Base-by-base conservation (phyloP, 2,329 filamentous ascomycete species). In the Apiospora koreana region DNA sequence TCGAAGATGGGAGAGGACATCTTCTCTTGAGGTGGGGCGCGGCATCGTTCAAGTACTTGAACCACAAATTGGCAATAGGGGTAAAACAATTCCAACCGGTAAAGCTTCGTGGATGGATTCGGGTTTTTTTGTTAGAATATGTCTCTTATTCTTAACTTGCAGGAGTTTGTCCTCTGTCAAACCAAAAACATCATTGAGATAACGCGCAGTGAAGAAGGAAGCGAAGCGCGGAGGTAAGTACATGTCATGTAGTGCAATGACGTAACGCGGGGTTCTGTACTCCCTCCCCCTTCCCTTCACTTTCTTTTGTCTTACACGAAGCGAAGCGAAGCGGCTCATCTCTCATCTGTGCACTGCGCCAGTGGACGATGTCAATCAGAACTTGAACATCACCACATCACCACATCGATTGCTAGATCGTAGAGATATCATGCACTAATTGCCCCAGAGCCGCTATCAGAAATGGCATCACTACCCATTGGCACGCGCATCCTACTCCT, bases 1-100 rank as follows among this genome's bases (percentile, higher is more conserved):
- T 62, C 85, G 84, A 41, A 93, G 86, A 50, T 81, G 80, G 21
- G 79, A 76, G 10, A 93, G 83, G 68, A 92, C 88, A 71, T 89
- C 83, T 41, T 83, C 78, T 64, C 90, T 84, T 69, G 86, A 82
- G 48, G 85, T 88, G 45, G 87, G 88, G n/a, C 88, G 87, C 16
- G 85, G 80, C 88, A 91, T 71, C 1, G 48, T 25, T 46, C 3
- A 10, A 42, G 31, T 62, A 35, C 5, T n/a, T 14, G 23, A 35
- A n/a, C 21, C 21, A 35, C 42, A n/a, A 16, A 35, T 46, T 31
- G 42, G 21, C 9, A 35, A 67, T 28, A 58, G 50, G 50, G 50
- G 50, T 31, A 58, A n/a, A 28, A 35, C 50, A 58, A 35, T 18
- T n/a, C 12, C 21, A 31, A 18, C 8, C 50, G 21, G 50, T 21